Percentiles rank a stretch among this genome's conserved stretches.
These are phyloP conservation scores for Neoscytalidium dimidiatum DNA, from an alignment of 2,329 filamentous ascomycete genomes.

Conservation along the genomic window DNA sequence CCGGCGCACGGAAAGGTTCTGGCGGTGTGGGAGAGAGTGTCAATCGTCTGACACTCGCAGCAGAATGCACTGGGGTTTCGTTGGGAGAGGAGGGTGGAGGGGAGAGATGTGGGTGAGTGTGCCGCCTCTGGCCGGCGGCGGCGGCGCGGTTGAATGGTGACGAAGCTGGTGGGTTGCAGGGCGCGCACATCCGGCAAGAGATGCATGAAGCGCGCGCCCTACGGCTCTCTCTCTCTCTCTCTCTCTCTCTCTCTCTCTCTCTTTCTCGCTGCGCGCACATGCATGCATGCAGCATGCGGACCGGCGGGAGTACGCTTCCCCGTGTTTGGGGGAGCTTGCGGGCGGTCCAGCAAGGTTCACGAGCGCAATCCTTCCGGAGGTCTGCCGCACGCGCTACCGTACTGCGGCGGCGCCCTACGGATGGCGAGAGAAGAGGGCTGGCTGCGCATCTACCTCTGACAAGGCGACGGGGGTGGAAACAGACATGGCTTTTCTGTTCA, in stretches of 20 bases:
- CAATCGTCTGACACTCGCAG: not conserved
- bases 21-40: not conserved
- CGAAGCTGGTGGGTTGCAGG: not conserved
- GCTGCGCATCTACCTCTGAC: not conserved
- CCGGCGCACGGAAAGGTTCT: not conserved
- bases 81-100: not conserved
- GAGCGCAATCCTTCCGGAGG: not conserved
- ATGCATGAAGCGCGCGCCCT: not conserved
- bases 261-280: too few species aligned
- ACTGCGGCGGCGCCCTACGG: not conserved
- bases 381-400: not conserved
- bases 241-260: too few species aligned
- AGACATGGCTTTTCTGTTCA: not conserved
- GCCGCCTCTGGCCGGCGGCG: not conserved
- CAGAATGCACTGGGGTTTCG: not conserved
- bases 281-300: conserved; percentile 5
- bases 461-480: not conserved
- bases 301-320: not conserved
- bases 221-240: too few species aligned
- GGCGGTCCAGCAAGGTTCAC: not conserved
- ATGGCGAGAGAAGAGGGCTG: not conserved
- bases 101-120: not conserved
- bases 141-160: too few species aligned
- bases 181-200: not conserved
- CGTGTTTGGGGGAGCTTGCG: not conserved